phyloP scores from a whole-genome alignment of 352 stramenopile species.

The Phytophthora palmivora region DNA sequence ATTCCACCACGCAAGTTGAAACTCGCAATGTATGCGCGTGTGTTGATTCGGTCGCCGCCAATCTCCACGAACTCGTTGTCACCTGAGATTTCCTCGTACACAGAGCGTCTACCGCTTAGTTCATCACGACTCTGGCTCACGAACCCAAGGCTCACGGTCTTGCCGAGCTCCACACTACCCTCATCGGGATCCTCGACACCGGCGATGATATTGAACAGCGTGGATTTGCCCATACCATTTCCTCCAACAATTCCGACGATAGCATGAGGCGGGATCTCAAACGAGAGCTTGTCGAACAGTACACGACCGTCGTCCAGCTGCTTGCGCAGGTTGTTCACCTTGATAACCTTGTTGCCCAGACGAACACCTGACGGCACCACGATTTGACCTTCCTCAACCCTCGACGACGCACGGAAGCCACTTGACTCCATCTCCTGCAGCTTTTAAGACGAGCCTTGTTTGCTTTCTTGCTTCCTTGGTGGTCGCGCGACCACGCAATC shows the following conservation, averaged over 20 bases:
- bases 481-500: constrained; percentile 94
- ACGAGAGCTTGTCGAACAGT: constrained; percentile 95
- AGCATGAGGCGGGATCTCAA: constrained; percentile 95
- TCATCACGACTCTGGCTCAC: constrained; percentile 84
- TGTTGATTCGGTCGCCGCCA: constrained; percentile 81
- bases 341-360: constrained; percentile 94
- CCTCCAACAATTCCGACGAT: constrained; percentile 98
- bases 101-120: constrained; percentile 61
- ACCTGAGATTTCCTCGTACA: constrained; percentile 88
- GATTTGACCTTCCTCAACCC: constrained; percentile 88
- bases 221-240: constrained; percentile 98
- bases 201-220: constrained; percentile 96
- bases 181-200: constrained; percentile 90
- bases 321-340: constrained; percentile 79
- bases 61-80: constrained; percentile 88
- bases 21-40: constrained; percentile 85
- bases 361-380: constrained; percentile 93
- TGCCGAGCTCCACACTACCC: constrained; percentile 75
- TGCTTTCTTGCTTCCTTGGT: constrained; percentile 84
- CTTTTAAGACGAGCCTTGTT: constrained; percentile 94
- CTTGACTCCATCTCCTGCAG: constrained; percentile 92
- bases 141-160: constrained; percentile 83
- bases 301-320: constrained; percentile 74
- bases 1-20: constrained; percentile 87
- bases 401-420: constrained; percentile 56